phyloP scores from a whole-genome alignment of 176 grass and related monocot species.

The Echinochloa phyllopogon region DNA sequence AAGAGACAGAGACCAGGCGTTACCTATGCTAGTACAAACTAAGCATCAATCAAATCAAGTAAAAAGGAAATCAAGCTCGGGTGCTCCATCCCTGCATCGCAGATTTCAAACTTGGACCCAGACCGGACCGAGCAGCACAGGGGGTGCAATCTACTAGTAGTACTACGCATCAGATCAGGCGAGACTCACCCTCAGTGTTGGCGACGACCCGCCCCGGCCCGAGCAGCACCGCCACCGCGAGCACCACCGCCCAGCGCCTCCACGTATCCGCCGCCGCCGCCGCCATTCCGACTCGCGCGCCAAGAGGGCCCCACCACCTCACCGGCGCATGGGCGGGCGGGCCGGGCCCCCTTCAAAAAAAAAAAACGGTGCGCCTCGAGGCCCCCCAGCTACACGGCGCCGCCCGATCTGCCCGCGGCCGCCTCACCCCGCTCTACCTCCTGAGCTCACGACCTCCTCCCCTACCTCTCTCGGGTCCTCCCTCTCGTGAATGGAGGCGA shows the following conservation, averaged over 20 bases:
- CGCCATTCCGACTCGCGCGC: constrained; percentile 43
- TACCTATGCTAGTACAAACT: neutral
- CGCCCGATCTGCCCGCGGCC: constrained; percentile 33
- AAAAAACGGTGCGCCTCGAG: neutral
- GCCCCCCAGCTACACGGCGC: neutral
- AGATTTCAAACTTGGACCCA: neutral
- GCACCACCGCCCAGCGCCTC: constrained; percentile 39
- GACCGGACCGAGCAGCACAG: neutral
- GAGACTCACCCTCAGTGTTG: constrained; percentile 55
- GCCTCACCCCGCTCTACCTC: neutral
- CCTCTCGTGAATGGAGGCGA: neutral
- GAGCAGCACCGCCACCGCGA: constrained; percentile 19
- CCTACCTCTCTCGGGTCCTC: neutral
- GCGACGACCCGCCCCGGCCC: constrained; percentile 47
- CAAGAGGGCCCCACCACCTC: constrained; percentile 40
- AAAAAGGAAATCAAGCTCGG: neutral
- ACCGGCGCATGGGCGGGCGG: constrained; percentile 43
- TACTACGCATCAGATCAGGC: constrained; percentile 24
- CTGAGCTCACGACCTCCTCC: neutral
- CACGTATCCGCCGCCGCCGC: constrained; percentile 19
- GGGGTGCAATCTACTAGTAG: too few relatives aligned
- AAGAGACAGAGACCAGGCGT: neutral
- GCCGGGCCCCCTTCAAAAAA: neutral
- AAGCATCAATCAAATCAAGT: neutral
- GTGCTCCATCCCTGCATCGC: neutral